Evolutionary conservation across 768 basidiomycete genomes (phyloP).

Genomic region (Suillus tomentosus): DNA sequence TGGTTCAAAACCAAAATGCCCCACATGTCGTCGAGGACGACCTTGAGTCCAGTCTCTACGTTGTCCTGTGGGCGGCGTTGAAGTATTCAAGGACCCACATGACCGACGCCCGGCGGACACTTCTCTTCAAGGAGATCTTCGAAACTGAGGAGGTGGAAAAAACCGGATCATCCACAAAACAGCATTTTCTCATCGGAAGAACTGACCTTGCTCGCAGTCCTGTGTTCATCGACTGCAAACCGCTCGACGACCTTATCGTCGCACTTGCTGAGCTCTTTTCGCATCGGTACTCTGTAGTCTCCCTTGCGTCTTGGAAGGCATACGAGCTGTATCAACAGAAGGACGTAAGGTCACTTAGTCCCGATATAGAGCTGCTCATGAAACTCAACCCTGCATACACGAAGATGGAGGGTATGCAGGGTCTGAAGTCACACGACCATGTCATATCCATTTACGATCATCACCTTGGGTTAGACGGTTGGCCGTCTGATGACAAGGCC

Average conservation of each 20-base stretch:
- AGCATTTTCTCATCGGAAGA: neutral
- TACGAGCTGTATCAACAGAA: neutral
- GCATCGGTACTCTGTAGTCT: neutral
- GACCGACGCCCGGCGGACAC: neutral
- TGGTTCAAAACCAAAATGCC: neutral
- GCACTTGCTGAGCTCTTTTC: slow-evolving; percentile 1
- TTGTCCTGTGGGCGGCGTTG: slow-evolving; percentile 1
- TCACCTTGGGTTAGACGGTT: neutral
- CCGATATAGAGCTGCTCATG: neutral
- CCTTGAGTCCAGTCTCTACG: slow-evolving; percentile 10
- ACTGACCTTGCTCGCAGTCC: neutral
- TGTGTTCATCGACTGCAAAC: neutral
- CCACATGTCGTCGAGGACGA: slow-evolving; percentile 2
- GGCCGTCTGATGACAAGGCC: neutral
- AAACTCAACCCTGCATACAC: neutral
- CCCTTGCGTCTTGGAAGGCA: neutral
- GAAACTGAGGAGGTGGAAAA: neutral
- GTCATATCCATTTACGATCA: neutral
- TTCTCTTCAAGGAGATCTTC: slow-evolving; percentile 1
- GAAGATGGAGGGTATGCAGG: slow-evolving; percentile 1
- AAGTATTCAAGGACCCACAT: slow-evolving; percentile 2
- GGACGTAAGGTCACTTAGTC: neutral
- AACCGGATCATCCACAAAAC: neutral
- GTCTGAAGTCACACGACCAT: neutral
- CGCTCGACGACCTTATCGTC: neutral